Evolutionary conservation across 768 basidiomycete species (phyloP).

Genomic region (Tricholomella constricta): DNA sequence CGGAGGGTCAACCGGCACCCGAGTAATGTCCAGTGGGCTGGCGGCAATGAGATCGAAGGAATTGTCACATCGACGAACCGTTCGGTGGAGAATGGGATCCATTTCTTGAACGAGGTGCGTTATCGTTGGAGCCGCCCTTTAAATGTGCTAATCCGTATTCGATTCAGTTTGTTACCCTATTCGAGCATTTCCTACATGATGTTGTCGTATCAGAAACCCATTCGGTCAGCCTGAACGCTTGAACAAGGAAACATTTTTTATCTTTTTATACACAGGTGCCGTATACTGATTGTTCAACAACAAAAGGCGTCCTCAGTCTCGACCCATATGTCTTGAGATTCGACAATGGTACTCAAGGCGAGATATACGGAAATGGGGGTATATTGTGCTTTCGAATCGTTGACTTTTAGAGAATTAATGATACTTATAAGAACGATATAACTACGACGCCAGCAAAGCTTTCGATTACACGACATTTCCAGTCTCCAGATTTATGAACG

Average conservation of each 20-base stretch:
- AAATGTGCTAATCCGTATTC: background rate
- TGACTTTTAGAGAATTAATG: background rate
- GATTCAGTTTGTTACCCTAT: constrained; percentile 42
- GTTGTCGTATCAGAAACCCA: constrained; percentile 50
- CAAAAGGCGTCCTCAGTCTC: constrained; percentile 55
- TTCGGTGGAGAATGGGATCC: constrained; percentile 41
- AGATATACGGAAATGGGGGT: constrained; percentile 60
- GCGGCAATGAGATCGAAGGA: constrained; percentile 62
- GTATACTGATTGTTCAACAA: constrained; percentile 64
- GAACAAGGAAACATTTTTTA: background rate
- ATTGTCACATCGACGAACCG: constrained; percentile 43
- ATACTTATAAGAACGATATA: constrained; percentile 50
- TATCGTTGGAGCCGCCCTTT: background rate
- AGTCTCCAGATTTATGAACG: constrained; percentile 54
- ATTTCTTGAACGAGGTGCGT: constrained; percentile 51
- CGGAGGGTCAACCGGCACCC: constrained; percentile 57
- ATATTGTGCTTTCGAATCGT: constrained; percentile 8
- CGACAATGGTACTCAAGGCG: constrained; percentile 49
- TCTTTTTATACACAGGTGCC: constrained; percentile 37
- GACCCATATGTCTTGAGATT: constrained; percentile 56
- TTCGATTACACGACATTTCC: constrained; percentile 59
- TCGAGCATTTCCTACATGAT: constrained; percentile 53
- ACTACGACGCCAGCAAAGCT: constrained; percentile 53
- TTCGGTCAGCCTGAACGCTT: constrained; percentile 35
- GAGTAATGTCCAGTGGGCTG: constrained; percentile 61